phyloP scores from a whole-genome alignment of 495 filamentous ascomycete species.

The Penicillium goetzii region DNA sequence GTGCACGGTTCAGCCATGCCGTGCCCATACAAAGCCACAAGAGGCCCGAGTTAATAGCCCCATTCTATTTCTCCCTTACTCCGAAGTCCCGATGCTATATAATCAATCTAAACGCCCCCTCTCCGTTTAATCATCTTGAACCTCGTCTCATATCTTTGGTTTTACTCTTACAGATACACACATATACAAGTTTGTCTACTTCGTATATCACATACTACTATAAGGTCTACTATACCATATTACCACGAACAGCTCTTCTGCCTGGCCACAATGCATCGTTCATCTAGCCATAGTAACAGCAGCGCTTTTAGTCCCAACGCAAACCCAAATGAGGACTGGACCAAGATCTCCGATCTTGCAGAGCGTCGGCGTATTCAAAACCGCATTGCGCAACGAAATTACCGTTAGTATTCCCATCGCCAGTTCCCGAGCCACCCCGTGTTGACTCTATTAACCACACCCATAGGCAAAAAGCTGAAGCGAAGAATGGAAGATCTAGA shows the following conservation, averaged over 20 bases:
- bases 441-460: not conserved
- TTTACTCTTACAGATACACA: not conserved
- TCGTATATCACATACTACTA: not conserved
- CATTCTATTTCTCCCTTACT: constrained; percentile 18
- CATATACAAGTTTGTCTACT: not conserved
- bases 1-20: constrained; percentile 15
- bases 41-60: constrained; percentile 27
- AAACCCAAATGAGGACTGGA: constrained; percentile 98
- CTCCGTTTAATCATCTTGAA: not conserved
- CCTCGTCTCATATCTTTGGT: constrained; percentile 7
- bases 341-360: constrained; percentile 96
- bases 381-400: constrained; percentile 96
- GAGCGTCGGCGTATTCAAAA: constrained; percentile 96
- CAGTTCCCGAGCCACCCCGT: not conserved
- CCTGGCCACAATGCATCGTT: constrained; percentile 41
- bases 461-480: constrained; percentile 96
- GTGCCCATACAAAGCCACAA: constrained; percentile 9
- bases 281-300: constrained; percentile 73
- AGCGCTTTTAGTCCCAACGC: constrained; percentile 96
- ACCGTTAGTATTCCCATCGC: constrained; percentile 68
- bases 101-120: constrained; percentile 27
- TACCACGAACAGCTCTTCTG: not conserved
- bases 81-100: constrained; percentile 32
- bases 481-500: constrained; percentile 95
- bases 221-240: constrained; percentile 1